phyloP scores from a whole-genome alignment of 805 yeast species.

The Wickerhamiella domercqiae region DNA sequence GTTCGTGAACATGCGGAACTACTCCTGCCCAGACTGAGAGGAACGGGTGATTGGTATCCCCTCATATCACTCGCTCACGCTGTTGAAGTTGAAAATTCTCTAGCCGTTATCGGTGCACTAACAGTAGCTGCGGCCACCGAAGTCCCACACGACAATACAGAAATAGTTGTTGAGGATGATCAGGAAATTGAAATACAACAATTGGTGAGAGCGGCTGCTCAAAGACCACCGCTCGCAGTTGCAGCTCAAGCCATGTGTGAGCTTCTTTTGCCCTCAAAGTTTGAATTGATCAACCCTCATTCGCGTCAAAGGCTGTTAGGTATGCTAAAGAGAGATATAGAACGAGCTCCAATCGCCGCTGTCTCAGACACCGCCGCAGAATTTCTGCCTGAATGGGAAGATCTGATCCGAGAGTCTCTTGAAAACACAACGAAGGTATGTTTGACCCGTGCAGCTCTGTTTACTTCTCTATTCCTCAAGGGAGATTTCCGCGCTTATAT shows the following conservation, averaged over 20 bases:
- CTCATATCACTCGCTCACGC: slow-evolving; percentile 26
- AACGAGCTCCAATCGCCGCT: background rate
- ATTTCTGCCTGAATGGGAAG: background rate
- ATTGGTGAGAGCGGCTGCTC: background rate
- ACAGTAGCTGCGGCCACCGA: slow-evolving; percentile 15
- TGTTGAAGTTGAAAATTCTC: slow-evolving; percentile 22
- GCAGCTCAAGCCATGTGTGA: background rate
- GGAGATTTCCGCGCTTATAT: background rate
- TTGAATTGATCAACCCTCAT: background rate
- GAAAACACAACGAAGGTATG: background rate
- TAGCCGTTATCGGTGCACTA: slow-evolving; percentile 25
- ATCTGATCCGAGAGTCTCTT: background rate
- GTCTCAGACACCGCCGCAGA: background rate
- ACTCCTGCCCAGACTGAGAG: slow-evolving; percentile 14
- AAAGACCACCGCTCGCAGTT: background rate
- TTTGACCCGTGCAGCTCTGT: background rate
- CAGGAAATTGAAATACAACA: background rate
- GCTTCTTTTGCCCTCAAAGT: background rate
- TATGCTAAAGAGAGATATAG: background rate
- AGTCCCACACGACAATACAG: background rate
- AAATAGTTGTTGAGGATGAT: background rate
- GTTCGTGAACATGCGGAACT: slow-evolving; percentile 16
- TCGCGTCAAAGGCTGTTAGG: background rate
- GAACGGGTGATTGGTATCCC: slow-evolving; percentile 20
- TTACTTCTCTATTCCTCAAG: background rate